Evolutionary conservation across 2,329 filamentous ascomycete species (phyloP), one percentile per base, ranked within the genome.

Genomic region (Coniochaeta sp.): DNA sequence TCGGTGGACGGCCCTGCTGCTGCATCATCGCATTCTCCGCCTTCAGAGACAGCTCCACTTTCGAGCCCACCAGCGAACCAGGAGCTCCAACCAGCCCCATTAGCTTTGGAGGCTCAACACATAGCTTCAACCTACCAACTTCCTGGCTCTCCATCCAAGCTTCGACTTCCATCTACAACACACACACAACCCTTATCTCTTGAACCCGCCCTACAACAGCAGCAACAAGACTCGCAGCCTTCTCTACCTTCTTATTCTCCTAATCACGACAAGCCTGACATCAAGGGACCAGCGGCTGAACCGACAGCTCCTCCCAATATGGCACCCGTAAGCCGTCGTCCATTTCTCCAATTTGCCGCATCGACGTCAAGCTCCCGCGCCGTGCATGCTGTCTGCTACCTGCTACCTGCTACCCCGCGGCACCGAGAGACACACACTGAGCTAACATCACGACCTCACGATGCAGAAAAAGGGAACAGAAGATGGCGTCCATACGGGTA

Each of bases 321-420:
- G 78, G 72, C 77, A 71, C 71, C 77, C 63, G 78, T 81, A 77
- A 71, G 77, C 71, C 65, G n/a, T 30, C 16, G 26, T 55, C 57
- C 54, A 57, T 56, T 52, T 55, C 54, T 33, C 50, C 49, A 40
- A 50, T 53, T 46, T 52, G 51, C 48, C 52, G 38, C 49, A 32
- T 42, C 33, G 26, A 49, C 20, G 22, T 26, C 22, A 51, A 48
- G 40, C 49, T 20, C 38, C 30, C n/a, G n/a, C 50, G 54, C 45
- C 48, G 49, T 57, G 38, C 38, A 42, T 42, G 7, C 38, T 18
- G 38, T n/a, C 20, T 2, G 7, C 12, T 30, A 12, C 38, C 51
- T 56, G 48, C 49, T 52, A 42, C 40, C 51, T 53, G 54, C 59
- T 59, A 53, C 58, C 53, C 46, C 50, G 10, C 14, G 12, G 38